Evolutionary conservation across 495 filamentous ascomycete genomes (phyloP).

Genomic region (Cudoniella acicularis): DNA sequence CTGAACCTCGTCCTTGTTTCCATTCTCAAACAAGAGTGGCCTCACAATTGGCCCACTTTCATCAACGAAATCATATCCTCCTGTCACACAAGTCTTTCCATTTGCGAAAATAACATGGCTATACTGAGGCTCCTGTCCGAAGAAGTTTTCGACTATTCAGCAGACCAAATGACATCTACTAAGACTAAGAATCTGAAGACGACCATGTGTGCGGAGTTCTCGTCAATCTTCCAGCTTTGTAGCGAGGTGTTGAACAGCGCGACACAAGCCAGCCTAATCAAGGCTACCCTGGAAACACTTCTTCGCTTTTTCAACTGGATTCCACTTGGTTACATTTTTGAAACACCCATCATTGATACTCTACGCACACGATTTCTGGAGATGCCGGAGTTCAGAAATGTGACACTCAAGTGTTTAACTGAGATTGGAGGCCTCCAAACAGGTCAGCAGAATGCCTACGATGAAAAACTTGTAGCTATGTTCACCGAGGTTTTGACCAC

Average conservation of each 20-base stretch:
- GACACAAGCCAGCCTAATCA: slow-evolving; percentile 82
- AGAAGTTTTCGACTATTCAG: slow-evolving; percentile 98
- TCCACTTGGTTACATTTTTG: slow-evolving; percentile 95
- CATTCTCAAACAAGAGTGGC: slow-evolving; percentile 99
- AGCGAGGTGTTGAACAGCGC: slow-evolving; percentile 87
- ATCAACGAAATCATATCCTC: slow-evolving; percentile 99
- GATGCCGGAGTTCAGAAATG: slow-evolving; percentile 88
- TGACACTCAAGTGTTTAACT: slow-evolving; percentile 93
- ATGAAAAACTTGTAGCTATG: slow-evolving; percentile 93
- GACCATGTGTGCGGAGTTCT: slow-evolving; percentile 97
- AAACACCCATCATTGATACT: slow-evolving; percentile 94
- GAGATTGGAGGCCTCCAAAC: slow-evolving; percentile 94
- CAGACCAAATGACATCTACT: slow-evolving; percentile 94
- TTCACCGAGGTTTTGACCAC: slow-evolving; percentile 91
- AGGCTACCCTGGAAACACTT: slow-evolving; percentile 89
- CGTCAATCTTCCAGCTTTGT: slow-evolving; percentile 94
- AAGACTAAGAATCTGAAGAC: slow-evolving; percentile 96
- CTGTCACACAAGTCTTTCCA: slow-evolving; percentile 87
- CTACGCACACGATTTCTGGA: slow-evolving; percentile 86
- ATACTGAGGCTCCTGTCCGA: slow-evolving; percentile 94
- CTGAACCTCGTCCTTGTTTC: slow-evolving; percentile 95
- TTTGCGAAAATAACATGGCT: slow-evolving; percentile 99
- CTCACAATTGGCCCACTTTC: slow-evolving; percentile 99
- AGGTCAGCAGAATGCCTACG: slow-evolving; percentile 70
- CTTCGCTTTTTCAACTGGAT: slow-evolving; percentile 99